These are phyloP conservation scores for Albizia julibrissin DNA, from an alignment of 306 rosid genomes.

Conservation along the genomic window DNA sequence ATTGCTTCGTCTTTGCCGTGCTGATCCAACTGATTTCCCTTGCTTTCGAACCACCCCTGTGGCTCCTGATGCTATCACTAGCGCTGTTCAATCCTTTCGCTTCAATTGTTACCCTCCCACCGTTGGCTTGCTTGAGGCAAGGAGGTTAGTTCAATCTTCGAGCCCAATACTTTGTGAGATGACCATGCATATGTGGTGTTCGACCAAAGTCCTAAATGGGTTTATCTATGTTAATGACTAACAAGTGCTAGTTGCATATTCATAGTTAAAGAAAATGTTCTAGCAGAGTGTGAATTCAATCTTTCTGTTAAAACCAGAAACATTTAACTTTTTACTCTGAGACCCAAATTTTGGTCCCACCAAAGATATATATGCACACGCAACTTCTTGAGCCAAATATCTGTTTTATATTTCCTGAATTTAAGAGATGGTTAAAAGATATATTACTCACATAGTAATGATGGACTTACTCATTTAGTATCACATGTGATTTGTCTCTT, in stretches of 20 bases:
- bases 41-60: conserved; percentile 35
- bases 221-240: background rate
- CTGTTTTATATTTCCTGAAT: too few relatives aligned
- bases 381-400: background rate
- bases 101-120: conserved; percentile 63
- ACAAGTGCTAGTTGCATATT: background rate
- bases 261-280: background rate
- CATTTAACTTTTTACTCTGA: background rate
- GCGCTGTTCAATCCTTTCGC: conserved; percentile 41
- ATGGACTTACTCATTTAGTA: too few relatives aligned
- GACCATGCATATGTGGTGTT: background rate
- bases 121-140: conserved; percentile 46
- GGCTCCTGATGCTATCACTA: conserved; percentile 41
- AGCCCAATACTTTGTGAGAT: background rate
- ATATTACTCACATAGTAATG: too few relatives aligned
- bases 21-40: conserved; percentile 54
- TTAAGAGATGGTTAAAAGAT: too few relatives aligned
- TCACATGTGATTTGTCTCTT: too few relatives aligned
- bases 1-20: conserved; percentile 46
- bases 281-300: background rate
- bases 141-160: conserved; percentile 38
- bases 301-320: background rate
- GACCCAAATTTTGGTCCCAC: background rate
- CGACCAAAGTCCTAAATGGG: background rate
- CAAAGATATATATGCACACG: background rate